Base-by-base conservation (phyloP, 1,284 basidiomycete species). In the Athelia psychrophila region DNA sequence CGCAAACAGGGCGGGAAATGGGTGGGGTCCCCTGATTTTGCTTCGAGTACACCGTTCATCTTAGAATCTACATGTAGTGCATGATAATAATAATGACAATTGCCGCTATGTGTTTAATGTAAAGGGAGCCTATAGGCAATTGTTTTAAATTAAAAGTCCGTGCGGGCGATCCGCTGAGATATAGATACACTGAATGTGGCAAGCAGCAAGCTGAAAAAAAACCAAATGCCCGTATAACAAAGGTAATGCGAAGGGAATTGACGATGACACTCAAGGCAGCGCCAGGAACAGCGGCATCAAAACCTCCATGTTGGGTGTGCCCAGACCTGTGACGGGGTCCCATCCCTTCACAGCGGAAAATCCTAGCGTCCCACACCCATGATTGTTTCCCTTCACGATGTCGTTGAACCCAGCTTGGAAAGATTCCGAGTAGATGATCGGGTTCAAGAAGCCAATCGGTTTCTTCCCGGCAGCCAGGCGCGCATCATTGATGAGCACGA, bases 401-500 rank as follows among this genome's bases (percentile, higher is more conserved):
- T 79, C 77, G 53, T 78, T 73, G 61, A 80, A 77, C 3, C 71
- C 72, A 19, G 59, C 53, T 15, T 60, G 57, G 56, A 78, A 75
- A 13, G 55, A 53, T 13, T 63, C 58, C 1, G 71, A 69, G 58
- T 77, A 76, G 33, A 18, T 35, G 12, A 35, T 12, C 33, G 33
- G 12, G 18, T 35, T 35, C 12, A 18, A 35, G 56, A 72, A 73
- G 8, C 69, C 73, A 35, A 75, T 64, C 16, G 74, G 66, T 20
- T 61, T 57, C 64, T 75, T 75, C 15, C 75, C 75, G n/a, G 63
- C 54, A 16, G 65, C 63, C 12, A 75, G 56, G 15, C 72, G 64
- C 5, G 73, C 72, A 54, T 79, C 77, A 56, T 80, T 80, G 30
- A 80, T 63, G 44, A 78, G 61, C 0, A 75, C 70, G 18, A 80